These are phyloP conservation scores for Penicillium sp. DNA, from an alignment of 2,329 filamentous ascomycete species.

Conservation along the genomic window DNA sequence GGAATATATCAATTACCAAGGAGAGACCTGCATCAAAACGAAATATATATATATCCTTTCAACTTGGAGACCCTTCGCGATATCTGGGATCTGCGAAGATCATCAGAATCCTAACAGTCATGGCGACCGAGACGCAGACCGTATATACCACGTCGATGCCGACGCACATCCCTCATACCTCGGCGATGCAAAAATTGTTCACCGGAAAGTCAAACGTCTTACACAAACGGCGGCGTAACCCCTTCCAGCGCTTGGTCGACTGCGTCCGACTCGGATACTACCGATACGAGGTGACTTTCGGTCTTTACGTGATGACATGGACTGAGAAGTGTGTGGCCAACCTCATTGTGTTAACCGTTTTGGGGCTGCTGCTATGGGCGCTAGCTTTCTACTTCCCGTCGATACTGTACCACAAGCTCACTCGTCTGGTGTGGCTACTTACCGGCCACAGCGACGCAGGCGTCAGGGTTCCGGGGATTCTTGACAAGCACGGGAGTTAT, in stretches of 20 bases:
- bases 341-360: slow-evolving; percentile 36
- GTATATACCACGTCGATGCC: slow-evolving; percentile 35
- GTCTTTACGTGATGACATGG: slow-evolving; percentile 45
- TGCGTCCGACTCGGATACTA: slow-evolving; percentile 45
- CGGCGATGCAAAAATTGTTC: slow-evolving; percentile 33
- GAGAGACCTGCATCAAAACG: neutral
- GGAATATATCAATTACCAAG: neutral
- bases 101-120: slow-evolving; percentile 8
- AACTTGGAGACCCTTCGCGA: neutral
- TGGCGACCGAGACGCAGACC: slow-evolving; percentile 36
- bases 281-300: slow-evolving; percentile 49
- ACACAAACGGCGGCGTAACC: slow-evolving; percentile 20
- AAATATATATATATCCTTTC: neutral
- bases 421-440: slow-evolving; percentile 37
- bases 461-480: slow-evolving; percentile 27
- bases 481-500: slow-evolving; percentile 23
- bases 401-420: slow-evolving; percentile 37
- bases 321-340: slow-evolving; percentile 46
- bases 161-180: slow-evolving; percentile 30
- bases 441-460: slow-evolving; percentile 36
- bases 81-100: slow-evolving; percentile 2
- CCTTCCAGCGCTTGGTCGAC: slow-evolving; percentile 32
- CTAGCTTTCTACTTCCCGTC: slow-evolving; percentile 39
- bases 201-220: slow-evolving; percentile 32
- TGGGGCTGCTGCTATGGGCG: slow-evolving; percentile 39